Evolutionary conservation across 208 protist species (phyloP).

Genomic region (Histomonas meleagridis): DNA sequence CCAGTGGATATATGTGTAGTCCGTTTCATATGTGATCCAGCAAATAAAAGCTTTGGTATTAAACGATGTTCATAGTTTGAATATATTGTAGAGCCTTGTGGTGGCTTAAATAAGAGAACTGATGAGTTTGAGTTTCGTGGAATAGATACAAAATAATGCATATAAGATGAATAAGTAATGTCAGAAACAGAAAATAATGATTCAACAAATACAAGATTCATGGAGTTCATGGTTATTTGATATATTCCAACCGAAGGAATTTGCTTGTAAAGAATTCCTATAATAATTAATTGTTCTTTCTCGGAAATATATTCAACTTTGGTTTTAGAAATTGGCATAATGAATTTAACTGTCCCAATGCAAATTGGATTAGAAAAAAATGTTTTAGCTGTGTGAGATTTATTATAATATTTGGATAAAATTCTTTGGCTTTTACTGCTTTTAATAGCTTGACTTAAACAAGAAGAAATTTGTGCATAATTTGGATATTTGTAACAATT

Average conservation of each 20-base stretch:
- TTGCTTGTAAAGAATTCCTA: background rate
- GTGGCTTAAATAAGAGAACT: background rate
- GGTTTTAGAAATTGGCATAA: background rate
- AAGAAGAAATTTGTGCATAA: no score
- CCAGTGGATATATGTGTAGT: background rate
- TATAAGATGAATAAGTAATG: background rate
- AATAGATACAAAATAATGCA: background rate
- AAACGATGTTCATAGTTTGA: background rate
- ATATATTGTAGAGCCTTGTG: background rate
- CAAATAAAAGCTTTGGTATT: background rate
- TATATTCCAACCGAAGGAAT: background rate
- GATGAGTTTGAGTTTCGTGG: background rate
- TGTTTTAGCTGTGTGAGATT: no score
- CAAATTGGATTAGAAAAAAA: no score
- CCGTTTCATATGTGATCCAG: background rate
- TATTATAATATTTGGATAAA: no score
- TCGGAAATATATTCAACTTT: background rate
- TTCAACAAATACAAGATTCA: background rate
- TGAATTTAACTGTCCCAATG: background rate
- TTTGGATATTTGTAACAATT: no score
- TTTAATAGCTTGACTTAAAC: no score
- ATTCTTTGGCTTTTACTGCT: no score
- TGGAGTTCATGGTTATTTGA: background rate
- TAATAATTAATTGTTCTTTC: background rate
- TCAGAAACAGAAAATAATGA: background rate